A percentile compares a stretch with the other conserved stretches of the same genome.
phyloP scores from a whole-genome alignment of 23 red algal species.

The Gracilariopsis chorda region DNA sequence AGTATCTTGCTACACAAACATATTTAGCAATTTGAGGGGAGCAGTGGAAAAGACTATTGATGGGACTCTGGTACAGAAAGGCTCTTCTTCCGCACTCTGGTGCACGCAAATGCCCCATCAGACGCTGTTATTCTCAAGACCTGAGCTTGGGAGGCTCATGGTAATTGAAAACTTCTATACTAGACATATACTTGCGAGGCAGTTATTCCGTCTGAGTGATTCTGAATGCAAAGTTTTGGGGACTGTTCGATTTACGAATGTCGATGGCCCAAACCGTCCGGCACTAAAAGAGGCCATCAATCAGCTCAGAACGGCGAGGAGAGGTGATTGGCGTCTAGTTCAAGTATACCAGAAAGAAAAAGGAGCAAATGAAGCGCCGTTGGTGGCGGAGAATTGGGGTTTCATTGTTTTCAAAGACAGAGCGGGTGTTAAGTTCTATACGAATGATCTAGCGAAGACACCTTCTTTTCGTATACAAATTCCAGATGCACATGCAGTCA shows the following conservation, averaged over 20 bases:
- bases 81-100: not conserved
- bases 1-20: not conserved
- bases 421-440: not conserved
- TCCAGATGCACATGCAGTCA: not conserved
- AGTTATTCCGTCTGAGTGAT: not conserved
- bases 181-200: not conserved
- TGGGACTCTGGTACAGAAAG: not conserved
- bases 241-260: not conserved
- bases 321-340: not conserved
- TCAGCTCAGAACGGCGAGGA: not conserved
- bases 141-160: not conserved
- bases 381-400: not conserved
- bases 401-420: not conserved
- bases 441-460: not conserved
- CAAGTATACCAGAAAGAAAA: not conserved
- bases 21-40: not conserved
- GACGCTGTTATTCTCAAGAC: not conserved
- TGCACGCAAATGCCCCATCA: not conserved
- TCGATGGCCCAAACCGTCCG: not conserved
- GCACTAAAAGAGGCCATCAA: not conserved
- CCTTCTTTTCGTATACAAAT: not conserved
- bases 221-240: not conserved
- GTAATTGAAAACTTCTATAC: constrained; percentile 9
- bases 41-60: not conserved
- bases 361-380: not conserved